These are phyloP conservation scores for Populus tomentosa DNA, from an alignment of 441 rosid species.

Conservation along the genomic window DNA sequence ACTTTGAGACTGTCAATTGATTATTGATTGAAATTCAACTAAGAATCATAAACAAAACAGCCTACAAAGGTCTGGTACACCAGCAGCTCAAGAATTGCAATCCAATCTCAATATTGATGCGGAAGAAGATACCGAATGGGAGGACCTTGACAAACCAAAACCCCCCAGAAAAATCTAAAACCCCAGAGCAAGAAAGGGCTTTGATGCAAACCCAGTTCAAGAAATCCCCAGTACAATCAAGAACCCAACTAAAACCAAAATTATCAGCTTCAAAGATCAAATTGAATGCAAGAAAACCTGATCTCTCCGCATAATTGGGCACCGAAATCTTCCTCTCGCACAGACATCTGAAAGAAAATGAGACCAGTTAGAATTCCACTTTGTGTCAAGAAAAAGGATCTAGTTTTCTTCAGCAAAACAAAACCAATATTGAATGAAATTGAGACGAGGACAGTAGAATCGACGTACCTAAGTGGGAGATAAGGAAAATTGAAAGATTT, in stretches of 20 bases:
- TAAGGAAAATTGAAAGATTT: slow-evolving; percentile 5
- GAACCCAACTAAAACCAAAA: slow-evolving; percentile 20
- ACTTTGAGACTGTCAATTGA: slow-evolving; percentile 2
- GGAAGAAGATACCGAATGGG: not conserved
- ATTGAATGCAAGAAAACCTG: not conserved
- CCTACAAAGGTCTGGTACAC: not conserved
- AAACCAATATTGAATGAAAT: not conserved
- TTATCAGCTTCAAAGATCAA: not conserved
- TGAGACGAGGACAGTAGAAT: slow-evolving; percentile 1
- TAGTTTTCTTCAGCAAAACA: slow-evolving; percentile 25
- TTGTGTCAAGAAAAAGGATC: slow-evolving; percentile 19
- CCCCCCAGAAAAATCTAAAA: slow-evolving; percentile 15
- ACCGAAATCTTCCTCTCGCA: slow-evolving; percentile 13
- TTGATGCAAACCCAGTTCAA: slow-evolving; percentile 36
- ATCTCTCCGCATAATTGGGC: slow-evolving; percentile 19
- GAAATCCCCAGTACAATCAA: slow-evolving; percentile 20
- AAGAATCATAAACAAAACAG: not conserved
- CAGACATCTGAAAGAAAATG: slow-evolving; percentile 11
- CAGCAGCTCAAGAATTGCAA: slow-evolving; percentile 6
- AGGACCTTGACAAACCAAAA: slow-evolving; percentile 14
- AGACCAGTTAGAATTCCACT: not conserved
- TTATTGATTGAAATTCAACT: slow-evolving; percentile 7
- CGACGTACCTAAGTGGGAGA: slow-evolving; percentile 24
- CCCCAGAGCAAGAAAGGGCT: slow-evolving; percentile 26
- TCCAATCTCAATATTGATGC: not conserved